Percentiles rank a stretch among this genome's conserved stretches.
These are phyloP conservation scores for Margaritispora aquatica DNA, from an alignment of 495 filamentous ascomycete species.

Conservation along the genomic window DNA sequence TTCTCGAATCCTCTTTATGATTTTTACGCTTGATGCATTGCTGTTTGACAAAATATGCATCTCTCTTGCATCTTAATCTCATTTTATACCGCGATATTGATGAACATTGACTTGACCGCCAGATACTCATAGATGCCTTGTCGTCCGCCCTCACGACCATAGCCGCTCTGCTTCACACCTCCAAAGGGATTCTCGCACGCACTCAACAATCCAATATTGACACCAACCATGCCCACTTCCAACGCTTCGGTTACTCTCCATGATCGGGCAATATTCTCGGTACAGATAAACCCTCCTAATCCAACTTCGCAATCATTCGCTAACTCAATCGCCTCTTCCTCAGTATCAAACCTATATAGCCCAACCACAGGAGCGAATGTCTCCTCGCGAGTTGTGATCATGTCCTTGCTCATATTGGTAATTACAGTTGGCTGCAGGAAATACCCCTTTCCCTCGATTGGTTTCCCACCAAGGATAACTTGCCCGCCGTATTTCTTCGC, in stretches of 20 bases:
- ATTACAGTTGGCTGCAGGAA: conserved; percentile 78
- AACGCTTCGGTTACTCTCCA: conserved; percentile 71
- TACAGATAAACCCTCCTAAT: conserved; percentile 78
- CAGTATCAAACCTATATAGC: conserved; percentile 69
- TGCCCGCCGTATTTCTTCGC: conserved; percentile 66
- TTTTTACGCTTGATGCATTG: too few species aligned
- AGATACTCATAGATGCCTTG: conserved; percentile 24
- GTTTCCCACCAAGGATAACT: conserved; percentile 62
- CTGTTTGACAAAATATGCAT: too few species aligned
- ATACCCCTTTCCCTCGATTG: conserved; percentile 56
- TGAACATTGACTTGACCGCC: conserved; percentile 13
- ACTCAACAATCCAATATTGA: conserved; percentile 55
- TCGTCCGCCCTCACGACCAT: conserved; percentile 23
- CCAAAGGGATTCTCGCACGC: conserved; percentile 26
- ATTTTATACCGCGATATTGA: conserved; percentile 14
- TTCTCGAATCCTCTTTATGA: too few species aligned
- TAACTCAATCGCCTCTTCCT: conserved; percentile 75
- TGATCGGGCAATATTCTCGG: conserved; percentile 58
- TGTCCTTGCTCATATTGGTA: conserved; percentile 65
- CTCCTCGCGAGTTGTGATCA: conserved; percentile 72
- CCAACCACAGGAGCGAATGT: conserved; percentile 81
- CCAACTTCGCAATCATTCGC: conserved; percentile 73
- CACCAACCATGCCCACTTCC: conserved; percentile 82
- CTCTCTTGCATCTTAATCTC: background rate
- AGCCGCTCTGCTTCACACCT: conserved; percentile 28